Percentiles rank a stretch among this genome's conserved stretches.
phyloP scores from a whole-genome alignment of 192 early-diverging fungal species.

The Backusella westeae region DNA sequence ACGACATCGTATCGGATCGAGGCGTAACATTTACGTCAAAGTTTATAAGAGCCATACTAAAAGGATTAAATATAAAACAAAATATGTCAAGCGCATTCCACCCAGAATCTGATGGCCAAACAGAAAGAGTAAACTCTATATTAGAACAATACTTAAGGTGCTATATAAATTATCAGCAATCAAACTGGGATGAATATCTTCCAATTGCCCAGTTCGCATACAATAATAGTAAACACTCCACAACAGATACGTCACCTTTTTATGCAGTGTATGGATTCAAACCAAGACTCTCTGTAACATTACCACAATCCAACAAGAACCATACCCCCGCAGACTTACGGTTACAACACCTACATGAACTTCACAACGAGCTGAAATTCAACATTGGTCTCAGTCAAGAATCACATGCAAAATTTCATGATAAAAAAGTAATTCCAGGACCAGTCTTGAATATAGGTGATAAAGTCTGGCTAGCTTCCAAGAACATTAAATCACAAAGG shows the following conservation, averaged over 20 bases:
- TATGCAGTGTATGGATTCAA: conserved; percentile 33
- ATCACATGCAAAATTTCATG: neutral
- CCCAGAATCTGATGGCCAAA: conserved; percentile 36
- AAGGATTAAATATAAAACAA: conserved; percentile 25
- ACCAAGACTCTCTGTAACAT: neutral
- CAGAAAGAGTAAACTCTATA: conserved; percentile 18
- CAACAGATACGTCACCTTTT: conserved; percentile 35
- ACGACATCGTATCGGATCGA: conserved; percentile 43
- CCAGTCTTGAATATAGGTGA: neutral
- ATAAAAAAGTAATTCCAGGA: neutral
- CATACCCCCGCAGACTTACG: neutral
- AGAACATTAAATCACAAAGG: neutral
- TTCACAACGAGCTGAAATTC: neutral
- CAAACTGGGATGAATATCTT: conserved; percentile 43
- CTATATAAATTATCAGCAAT: conserved; percentile 24
- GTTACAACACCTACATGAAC: neutral
- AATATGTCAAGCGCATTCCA: conserved; percentile 30
- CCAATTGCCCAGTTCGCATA: conserved; percentile 43
- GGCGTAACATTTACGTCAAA: conserved; percentile 40
- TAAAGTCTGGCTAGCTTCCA: neutral
- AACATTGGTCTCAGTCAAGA: neutral
- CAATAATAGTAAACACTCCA: conserved; percentile 41
- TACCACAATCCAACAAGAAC: neutral
- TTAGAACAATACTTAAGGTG: conserved; percentile 10
- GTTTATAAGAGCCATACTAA: conserved; percentile 32